phyloP scores from a whole-genome alignment of 2,329 filamentous ascomycete genomes.

The Penicillium janthinellum region DNA sequence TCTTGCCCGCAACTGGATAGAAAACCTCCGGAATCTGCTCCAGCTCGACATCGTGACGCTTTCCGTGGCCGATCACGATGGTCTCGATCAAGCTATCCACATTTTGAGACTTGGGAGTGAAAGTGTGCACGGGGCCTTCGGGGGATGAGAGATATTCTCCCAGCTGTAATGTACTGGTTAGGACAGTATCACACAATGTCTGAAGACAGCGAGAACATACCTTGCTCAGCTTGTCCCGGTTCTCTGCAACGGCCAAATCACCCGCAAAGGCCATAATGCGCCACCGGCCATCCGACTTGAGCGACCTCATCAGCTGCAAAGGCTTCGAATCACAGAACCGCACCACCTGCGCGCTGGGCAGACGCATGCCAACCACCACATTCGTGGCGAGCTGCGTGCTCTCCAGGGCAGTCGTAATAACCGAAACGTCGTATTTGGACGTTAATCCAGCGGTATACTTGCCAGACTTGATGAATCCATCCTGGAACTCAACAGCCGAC shows the following conservation, averaged over 20 bases:
- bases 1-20: slow-evolving; percentile 58
- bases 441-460: slow-evolving; percentile 64
- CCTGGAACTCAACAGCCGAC: slow-evolving; percentile 54
- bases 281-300: slow-evolving; percentile 58
- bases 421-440: slow-evolving; percentile 56
- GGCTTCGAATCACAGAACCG: slow-evolving; percentile 62
- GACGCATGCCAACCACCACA: slow-evolving; percentile 50
- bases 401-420: slow-evolving; percentile 45
- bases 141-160: slow-evolving; percentile 44
- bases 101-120: slow-evolving; percentile 48
- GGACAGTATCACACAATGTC: background rate
- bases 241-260: slow-evolving; percentile 37
- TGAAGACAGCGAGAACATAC: slow-evolving; percentile 26
- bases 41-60: slow-evolving; percentile 53
- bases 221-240: slow-evolving; percentile 37
- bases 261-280: slow-evolving; percentile 54
- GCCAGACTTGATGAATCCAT: slow-evolving; percentile 60
- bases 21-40: slow-evolving; percentile 59
- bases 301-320: slow-evolving; percentile 52
- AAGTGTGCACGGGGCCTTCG: slow-evolving; percentile 46
- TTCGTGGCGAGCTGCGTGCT: slow-evolving; percentile 40
- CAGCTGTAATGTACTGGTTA: slow-evolving; percentile 32
- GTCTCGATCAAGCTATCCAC: slow-evolving; percentile 60
- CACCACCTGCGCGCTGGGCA: slow-evolving; percentile 60
- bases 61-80: slow-evolving; percentile 56